phyloP scores from a whole-genome alignment of 129 eudicot genomes.

The Logfia minima region DNA sequence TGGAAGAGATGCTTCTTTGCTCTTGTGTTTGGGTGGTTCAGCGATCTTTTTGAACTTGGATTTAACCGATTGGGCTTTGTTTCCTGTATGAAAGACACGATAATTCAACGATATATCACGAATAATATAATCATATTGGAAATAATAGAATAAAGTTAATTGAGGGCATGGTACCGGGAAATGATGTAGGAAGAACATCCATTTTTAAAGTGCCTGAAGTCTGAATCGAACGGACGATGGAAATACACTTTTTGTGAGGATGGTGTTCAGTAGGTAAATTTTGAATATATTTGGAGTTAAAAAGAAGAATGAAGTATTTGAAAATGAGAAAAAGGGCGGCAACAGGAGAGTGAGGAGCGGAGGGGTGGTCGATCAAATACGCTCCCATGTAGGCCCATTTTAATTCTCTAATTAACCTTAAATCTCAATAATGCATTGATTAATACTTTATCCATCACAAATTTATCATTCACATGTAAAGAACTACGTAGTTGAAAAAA shows the following conservation, averaged over 20 bases:
- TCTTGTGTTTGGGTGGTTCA: conserved; percentile 28
- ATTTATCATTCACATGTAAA: no score
- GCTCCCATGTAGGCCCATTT: conserved; percentile 30
- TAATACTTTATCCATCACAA: no score
- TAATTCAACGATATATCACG: not conserved
- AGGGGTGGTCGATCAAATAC: conserved; percentile 12
- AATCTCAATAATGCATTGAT: not conserved
- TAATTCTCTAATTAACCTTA: not conserved
- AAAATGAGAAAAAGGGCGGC: conserved; percentile 35
- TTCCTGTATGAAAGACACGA: not conserved
- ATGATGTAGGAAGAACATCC: conserved; percentile 54
- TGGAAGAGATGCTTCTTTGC: conserved; percentile 33
- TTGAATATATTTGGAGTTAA: not conserved
- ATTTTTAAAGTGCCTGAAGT: conserved; percentile 11
- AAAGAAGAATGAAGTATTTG: conserved; percentile 21
- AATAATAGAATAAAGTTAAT: not conserved
- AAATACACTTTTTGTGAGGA: not conserved
- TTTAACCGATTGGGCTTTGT: conserved; percentile 38
- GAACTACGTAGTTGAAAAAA: no score
- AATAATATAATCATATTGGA: not conserved
- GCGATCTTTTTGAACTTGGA: conserved; percentile 36
- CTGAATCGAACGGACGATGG: not conserved
- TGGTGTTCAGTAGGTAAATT: not conserved
- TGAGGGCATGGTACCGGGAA: conserved; percentile 40
- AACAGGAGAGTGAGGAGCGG: conserved; percentile 22